Conservation (phyloP, 805 yeast species). For the Saccharomycopsis lassenensis region DNA sequence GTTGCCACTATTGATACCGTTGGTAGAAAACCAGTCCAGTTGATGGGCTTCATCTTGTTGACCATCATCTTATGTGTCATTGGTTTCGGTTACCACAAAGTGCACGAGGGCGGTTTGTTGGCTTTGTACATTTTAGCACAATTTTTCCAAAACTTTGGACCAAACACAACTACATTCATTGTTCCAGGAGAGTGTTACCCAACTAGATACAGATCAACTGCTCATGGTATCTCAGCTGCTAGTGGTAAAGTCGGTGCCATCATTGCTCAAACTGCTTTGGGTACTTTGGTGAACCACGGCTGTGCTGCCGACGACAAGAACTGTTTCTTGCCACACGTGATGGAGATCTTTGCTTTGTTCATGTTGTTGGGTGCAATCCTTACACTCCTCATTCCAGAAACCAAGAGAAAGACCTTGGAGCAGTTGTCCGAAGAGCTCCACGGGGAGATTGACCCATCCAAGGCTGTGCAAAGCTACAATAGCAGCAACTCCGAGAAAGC, state of each 20-base stretch:
- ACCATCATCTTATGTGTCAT: conserved; percentile 66
- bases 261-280: conserved; percentile 78
- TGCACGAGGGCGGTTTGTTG: conserved; percentile 54
- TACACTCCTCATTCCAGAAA: conserved; percentile 71
- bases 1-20: conserved; percentile 69
- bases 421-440: conserved; percentile 71
- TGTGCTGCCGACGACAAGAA: conserved; percentile 51
- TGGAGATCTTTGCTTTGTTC: conserved; percentile 88
- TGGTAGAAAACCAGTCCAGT: conserved; percentile 80
- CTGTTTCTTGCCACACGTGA: conserved; percentile 86
- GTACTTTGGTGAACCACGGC: conserved; percentile 71
- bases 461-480: conserved; percentile 9
- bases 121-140: conserved; percentile 73
- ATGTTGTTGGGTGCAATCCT: conserved; percentile 70
- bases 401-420: conserved; percentile 85
- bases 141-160: conserved; percentile 87
- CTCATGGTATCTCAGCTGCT: conserved; percentile 93
- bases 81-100: conserved; percentile 74
- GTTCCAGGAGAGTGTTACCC: conserved; percentile 91
- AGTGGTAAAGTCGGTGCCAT: conserved; percentile 89
- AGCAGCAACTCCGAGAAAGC: conserved; percentile 18
- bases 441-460: conserved; percentile 49
- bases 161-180: conserved; percentile 85
- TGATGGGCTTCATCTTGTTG: conserved; percentile 62
- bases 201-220: conserved; percentile 90